Evolutionary conservation across 805 yeast genomes (phyloP).

Genomic region (Ogataea corticis): DNA sequence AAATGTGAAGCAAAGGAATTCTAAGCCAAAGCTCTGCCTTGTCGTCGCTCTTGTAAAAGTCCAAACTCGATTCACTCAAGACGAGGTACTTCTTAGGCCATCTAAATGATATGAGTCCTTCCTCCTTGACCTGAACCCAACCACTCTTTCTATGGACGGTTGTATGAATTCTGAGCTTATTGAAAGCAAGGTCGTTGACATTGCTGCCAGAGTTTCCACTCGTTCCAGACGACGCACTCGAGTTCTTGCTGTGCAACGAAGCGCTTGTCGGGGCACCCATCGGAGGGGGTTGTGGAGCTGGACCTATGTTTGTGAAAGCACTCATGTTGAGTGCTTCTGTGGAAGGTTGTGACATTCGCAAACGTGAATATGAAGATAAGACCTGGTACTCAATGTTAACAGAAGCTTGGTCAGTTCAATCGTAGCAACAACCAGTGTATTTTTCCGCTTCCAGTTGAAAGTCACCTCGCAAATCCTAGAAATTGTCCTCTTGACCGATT

Average conservation of each 20-base stretch:
- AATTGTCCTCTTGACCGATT: background rate
- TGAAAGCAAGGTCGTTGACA: conserved; percentile 4
- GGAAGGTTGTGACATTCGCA: conserved; percentile 18
- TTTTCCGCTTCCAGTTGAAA: too few species aligned
- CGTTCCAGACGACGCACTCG: conserved; percentile 33
- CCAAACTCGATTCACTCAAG: conserved; percentile 70
- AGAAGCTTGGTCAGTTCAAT: background rate
- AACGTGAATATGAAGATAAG: background rate
- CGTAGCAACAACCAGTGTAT: too few species aligned
- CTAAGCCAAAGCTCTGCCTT: conserved; percentile 48
- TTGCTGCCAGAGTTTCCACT: conserved; percentile 23
- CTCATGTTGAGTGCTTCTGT: conserved; percentile 17
- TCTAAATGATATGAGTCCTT: conserved; percentile 82
- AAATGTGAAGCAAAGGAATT: conserved; percentile 58
- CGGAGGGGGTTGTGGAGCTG: conserved; percentile 26
- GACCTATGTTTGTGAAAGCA: conserved; percentile 27
- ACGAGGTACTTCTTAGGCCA: conserved; percentile 91
- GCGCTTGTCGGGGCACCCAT: conserved; percentile 9
- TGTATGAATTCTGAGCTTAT: conserved; percentile 31
- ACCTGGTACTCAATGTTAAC: background rate
- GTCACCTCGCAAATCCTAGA: background rate
- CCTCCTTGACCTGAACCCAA: conserved; percentile 92
- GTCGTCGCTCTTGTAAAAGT: conserved; percentile 70
- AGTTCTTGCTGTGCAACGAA: conserved; percentile 35
- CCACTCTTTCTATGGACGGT: conserved; percentile 53